A percentile compares a stretch with the other conserved stretches of the same genome.
These are phyloP conservation scores for Rhizopus arrhizus DNA, from an alignment of 371 early-diverging fungal species.

Conservation along the genomic window DNA sequence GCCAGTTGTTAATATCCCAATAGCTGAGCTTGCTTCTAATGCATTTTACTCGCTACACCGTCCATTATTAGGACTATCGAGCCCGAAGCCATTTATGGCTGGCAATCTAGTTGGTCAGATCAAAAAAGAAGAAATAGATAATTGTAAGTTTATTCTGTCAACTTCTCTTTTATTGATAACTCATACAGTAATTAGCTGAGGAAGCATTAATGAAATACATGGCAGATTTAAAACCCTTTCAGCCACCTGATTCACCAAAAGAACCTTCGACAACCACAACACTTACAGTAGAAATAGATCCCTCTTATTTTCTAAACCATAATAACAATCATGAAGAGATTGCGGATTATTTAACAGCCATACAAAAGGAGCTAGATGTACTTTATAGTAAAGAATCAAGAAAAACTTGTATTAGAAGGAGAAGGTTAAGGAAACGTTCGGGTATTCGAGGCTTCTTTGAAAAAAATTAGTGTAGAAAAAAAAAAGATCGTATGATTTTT, in stretches of 20 bases:
- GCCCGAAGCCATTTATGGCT: constrained; percentile 19
- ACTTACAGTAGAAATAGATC: constrained; percentile 29
- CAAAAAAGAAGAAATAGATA: constrained; percentile 16
- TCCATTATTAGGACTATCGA: constrained; percentile 31
- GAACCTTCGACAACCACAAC: constrained; percentile 22
- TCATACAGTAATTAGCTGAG: constrained; percentile 10
- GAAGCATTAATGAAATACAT: constrained; percentile 25
- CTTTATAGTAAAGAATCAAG: constrained; percentile 16
- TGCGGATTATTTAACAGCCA: constrained; percentile 30
- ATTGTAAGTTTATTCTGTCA: constrained; percentile 4
- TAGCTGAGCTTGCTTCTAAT: constrained; percentile 48
- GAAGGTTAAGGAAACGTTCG: constrained; percentile 24
- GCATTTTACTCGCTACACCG: constrained; percentile 54
- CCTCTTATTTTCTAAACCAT: constrained; percentile 28
- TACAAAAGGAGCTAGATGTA: constrained; percentile 31
- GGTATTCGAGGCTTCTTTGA: constrained; percentile 20
- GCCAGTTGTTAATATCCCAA: constrained; percentile 51
- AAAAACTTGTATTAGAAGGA: constrained; percentile 13
- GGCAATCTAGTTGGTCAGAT: constrained; percentile 23
- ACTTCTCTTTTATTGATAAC: not conserved
- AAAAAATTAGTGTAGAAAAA: constrained; percentile 22
- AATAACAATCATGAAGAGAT: constrained; percentile 30
- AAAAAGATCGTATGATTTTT: constrained; percentile 25
- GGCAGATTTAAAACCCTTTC: constrained; percentile 21
- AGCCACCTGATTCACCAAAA: constrained; percentile 15